Base-by-base conservation (phyloP, 2,329 filamentous ascomycete species). In the Xylariaceae sp. region DNA sequence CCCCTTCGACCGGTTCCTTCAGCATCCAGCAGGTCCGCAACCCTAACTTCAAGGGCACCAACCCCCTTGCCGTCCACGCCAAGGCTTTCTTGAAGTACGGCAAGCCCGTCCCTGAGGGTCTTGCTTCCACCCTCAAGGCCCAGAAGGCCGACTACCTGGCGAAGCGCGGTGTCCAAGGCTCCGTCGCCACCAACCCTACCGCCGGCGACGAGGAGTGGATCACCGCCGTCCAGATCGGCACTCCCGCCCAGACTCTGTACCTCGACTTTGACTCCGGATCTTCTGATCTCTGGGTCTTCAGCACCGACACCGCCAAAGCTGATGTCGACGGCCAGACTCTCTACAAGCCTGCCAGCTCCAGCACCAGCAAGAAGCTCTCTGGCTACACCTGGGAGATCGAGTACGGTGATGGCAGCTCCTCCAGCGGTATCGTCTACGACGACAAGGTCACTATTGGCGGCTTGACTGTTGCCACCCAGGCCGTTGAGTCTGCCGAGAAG, bases 371-470 rank as follows among this genome's bases (percentile, higher is more conserved):
- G 48, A 47, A 53, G 45, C 42, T 58, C 21, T 25, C 17, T 19
- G 44, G 38, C 7, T 44, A 39, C 12, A 50, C 41, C 37, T 61
- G 58, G 58, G 20, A 21, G 16, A 61, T 61, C 40, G 12, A 16
- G 21, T 59, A 59, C 42, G 57, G 57, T 23, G 57, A 59, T 33
- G 51, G 49, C 22, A 52, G 46, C 33, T 49, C 57, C 7, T 50
- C 62, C 5, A 60, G 57, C 21, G 65, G 63, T 29, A 47, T 52
- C 16, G 52, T 66, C 23, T 64, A 63, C 40, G 54, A 50, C n/a
- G 55, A 55, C 8, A 42, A 47, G 2, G 59, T 64, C 46, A 53
- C 11, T 27, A 41, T 55, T 27, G 53, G 53, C 10, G 37, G 49
- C 3, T 41, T 55, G 6, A 42, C 42, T 6, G 49, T 53, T 40